Base-by-base conservation (phyloP, 352 stramenopile genomes). In the Globisporangium mamillatum region DNA sequence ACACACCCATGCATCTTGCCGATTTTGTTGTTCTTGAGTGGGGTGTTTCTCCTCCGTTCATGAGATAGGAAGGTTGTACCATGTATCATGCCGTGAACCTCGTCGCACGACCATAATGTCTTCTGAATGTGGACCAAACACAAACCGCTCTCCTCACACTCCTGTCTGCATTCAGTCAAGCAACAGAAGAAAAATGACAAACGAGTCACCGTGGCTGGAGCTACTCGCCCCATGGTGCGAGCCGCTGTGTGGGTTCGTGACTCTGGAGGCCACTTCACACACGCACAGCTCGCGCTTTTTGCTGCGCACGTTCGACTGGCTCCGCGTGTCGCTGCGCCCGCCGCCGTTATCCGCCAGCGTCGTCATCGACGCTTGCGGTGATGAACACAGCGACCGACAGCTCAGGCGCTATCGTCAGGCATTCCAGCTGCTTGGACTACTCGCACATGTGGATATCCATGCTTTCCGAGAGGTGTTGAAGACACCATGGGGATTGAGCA, bases 371-470 rank as follows among this genome's bases (percentile, higher is more conserved):
- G 4, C 6, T n/a, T 25, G 7, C 2, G 52, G 10, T 34, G 52
- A 7, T 9, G 52, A n/a, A 14, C 9, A 41, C 9, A 14, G 36
- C 22, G 54, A 29, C 18, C 54, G 27, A 9, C 54, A 32, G 16
- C 25, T 60, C 16, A n/a, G 10, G 18, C 18, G 54, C 12, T 14
- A 25, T 60, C 54, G 27, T 5, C 54, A 60, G 16, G 27, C 27
- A 7, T 32, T 60, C 25, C 25, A 60, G 16, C 54, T 60, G 16
- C 25, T 60, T 32, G 36, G 14, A 4, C 8, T 41, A 3, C 54
- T 60, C 27, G 54, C 54, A 14, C 54, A 60, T 22, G 27, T 36
- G 27, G 54, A 60, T n/a, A 41, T 60, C 54, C 54, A 60, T n/a
- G 54, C 54, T 18, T 60, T 60, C 25, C 54, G 54, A 18, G 16